These are phyloP conservation scores for Polytrichum formosum DNA, from an alignment of 225 moss, liverwort and hornwort species.

Conservation along the genomic window DNA sequence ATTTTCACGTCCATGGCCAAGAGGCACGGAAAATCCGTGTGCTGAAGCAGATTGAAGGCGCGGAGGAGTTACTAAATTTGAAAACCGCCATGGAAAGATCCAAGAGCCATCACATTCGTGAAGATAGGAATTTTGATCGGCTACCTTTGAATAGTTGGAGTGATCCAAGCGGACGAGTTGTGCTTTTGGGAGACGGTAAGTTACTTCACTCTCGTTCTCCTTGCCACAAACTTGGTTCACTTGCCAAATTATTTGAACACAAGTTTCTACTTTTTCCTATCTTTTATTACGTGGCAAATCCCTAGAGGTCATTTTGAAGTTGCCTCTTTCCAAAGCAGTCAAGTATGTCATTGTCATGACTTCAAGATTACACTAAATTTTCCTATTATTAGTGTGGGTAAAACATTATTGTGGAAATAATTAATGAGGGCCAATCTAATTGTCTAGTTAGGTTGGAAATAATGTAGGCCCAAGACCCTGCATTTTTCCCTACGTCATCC, in stretches of 20 bases:
- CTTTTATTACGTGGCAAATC: neutral
- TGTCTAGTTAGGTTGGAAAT: too few species aligned
- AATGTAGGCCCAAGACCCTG: too few species aligned
- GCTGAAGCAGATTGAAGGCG: conserved; percentile 23
- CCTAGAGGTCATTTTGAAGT: too few species aligned
- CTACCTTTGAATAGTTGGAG: conserved; percentile 49
- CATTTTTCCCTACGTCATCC: too few species aligned
- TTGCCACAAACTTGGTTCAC: neutral
- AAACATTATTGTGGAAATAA: too few species aligned
- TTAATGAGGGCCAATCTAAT: too few species aligned
- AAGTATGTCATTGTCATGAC: too few species aligned
- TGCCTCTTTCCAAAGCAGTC: too few species aligned
- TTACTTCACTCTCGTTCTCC: neutral
- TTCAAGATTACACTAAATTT: too few species aligned
- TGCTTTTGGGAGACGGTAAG: conserved; percentile 46
- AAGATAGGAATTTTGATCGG: conserved; percentile 44
- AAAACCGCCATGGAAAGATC: conserved; percentile 36
- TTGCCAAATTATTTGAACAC: neutral
- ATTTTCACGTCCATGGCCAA: conserved; percentile 20
- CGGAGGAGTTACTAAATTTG: conserved; percentile 32
- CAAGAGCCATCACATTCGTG: conserved; percentile 37
- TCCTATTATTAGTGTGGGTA: too few species aligned
- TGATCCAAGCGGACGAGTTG: conserved; percentile 29
- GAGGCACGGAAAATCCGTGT: conserved; percentile 39
- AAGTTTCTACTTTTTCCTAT: neutral